A percentile compares a stretch with the other conserved stretches of the same genome.
These are phyloP conservation scores for Cyclostephanos invisitatus DNA, from an alignment of 108 stramenopile species.

Conservation along the genomic window DNA sequence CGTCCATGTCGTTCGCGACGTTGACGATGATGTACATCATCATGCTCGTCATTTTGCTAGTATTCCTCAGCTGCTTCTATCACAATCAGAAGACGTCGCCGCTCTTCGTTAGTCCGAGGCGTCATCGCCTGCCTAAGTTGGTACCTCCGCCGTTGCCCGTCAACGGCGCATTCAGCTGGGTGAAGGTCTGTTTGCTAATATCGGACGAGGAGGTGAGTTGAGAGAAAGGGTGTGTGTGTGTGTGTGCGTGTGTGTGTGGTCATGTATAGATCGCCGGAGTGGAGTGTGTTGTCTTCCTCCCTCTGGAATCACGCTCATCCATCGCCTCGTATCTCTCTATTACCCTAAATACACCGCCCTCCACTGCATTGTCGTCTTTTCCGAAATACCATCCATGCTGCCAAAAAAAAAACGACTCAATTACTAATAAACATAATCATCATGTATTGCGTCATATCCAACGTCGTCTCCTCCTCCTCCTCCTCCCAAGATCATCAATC, in stretches of 20 bases:
- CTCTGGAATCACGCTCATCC: no score
- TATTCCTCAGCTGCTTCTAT: constrained; percentile 85
- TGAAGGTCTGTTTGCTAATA: constrained; percentile 79
- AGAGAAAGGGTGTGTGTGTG: no score
- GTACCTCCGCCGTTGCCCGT: constrained; percentile 84
- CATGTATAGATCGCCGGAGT: no score
- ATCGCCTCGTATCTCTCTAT: no score
- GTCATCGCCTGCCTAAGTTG: constrained; percentile 85
- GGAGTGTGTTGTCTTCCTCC: no score
- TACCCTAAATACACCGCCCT: no score
- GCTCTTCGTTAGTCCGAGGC: constrained; percentile 76
- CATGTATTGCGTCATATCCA: background rate
- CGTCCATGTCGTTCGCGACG: constrained; percentile 82
- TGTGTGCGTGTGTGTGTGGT: no score
- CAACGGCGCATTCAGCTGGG: constrained; percentile 76
- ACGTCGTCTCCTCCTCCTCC: no score
- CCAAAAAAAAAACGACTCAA: no score
- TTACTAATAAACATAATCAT: background rate
- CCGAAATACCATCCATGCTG: no score
- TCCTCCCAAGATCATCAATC: constrained; percentile 64
- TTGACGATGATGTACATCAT: constrained; percentile 67
- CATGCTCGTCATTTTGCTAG: constrained; percentile 61
- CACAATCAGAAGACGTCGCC: constrained; percentile 89
- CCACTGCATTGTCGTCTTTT: no score
- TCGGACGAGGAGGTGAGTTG: constrained; percentile 75